Conservation (phyloP, 176 grass and related monocot species). For the Thalia dealbata region DNA sequence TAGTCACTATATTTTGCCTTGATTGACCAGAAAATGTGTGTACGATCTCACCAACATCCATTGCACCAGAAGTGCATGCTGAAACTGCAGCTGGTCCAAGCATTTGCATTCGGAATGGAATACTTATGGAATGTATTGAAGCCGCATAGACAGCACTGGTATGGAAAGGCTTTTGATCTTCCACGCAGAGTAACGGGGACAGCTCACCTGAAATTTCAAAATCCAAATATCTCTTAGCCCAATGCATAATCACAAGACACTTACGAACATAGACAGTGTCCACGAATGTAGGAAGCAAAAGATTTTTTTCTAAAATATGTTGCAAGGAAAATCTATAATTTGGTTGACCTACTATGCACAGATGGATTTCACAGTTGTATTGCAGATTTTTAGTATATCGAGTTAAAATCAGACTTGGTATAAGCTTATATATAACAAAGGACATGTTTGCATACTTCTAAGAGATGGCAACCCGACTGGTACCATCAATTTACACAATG, state of each 20-base stretch:
- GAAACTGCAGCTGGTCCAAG: conserved; percentile 28
- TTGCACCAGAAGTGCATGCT: conserved; percentile 34
- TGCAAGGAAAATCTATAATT: background rate
- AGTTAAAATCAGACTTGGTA: conserved; percentile 6
- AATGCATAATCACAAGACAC: background rate
- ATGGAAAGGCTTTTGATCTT: conserved; percentile 71
- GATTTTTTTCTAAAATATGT: background rate
- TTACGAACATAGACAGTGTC: background rate
- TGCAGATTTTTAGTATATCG: conserved; percentile 6
- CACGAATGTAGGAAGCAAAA: conserved; percentile 14
- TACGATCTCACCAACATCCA: conserved; percentile 61
- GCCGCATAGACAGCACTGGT: conserved; percentile 73
- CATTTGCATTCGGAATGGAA: conserved; percentile 44
- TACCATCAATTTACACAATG: conserved; percentile 64
- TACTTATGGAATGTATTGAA: conserved; percentile 62
- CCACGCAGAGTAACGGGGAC: conserved; percentile 41
- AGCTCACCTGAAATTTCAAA: conserved; percentile 41
- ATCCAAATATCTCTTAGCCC: background rate
- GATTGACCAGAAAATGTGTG: conserved; percentile 60
- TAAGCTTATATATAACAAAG: conserved; percentile 15
- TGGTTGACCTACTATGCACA: background rate
- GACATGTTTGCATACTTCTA: conserved; percentile 41
- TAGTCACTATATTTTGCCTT: conserved; percentile 67
- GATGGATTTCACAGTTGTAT: background rate
- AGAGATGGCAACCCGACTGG: conserved; percentile 75